A percentile compares a stretch with the other conserved stretches of the same genome.
These are phyloP conservation scores for Musa schizocarpa DNA, from an alignment of 176 grass and related monocot genomes.

Conservation along the genomic window DNA sequence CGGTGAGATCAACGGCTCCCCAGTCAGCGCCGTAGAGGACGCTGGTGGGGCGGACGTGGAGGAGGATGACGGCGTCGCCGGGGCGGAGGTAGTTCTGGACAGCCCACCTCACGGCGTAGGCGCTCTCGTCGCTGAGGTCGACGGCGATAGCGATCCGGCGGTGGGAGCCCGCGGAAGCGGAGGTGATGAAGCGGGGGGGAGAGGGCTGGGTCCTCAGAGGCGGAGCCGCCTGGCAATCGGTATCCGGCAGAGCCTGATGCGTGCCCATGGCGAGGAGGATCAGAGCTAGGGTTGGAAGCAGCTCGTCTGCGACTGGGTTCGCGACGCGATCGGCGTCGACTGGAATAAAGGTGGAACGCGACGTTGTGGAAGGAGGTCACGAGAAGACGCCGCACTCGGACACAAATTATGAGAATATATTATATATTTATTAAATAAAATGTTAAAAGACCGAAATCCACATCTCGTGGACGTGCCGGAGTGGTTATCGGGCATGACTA, in stretches of 20 bases:
- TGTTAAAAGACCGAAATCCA: accelerated
- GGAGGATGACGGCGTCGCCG: slow-evolving; percentile 1
- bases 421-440: too few relatives aligned
- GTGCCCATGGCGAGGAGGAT: too few relatives aligned
- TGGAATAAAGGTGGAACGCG: too few relatives aligned
- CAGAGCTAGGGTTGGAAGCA: too few relatives aligned
- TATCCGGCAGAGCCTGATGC: too few relatives aligned
- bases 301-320: too few relatives aligned
- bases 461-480: slow-evolving; percentile 51
- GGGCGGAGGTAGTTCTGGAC: slow-evolving; percentile 9
- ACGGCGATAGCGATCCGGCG: slow-evolving; percentile 3
- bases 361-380: too few relatives aligned
- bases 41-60: slow-evolving; percentile 5
- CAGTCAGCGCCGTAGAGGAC: slow-evolving; percentile 2
- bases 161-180: not conserved
- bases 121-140: not conserved
- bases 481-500: slow-evolving; percentile 92
- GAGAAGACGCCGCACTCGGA: too few relatives aligned
- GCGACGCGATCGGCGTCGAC: too few relatives aligned
- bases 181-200: not conserved
- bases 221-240: too few relatives aligned
- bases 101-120: not conserved
- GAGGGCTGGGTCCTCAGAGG: too few relatives aligned
- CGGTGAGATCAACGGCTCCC: not conserved
- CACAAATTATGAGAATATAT: too few relatives aligned